These are phyloP conservation scores for Neurospora crassa DNA, from an alignment of 2,329 filamentous ascomycete genomes.

Conservation along the genomic window DNA sequence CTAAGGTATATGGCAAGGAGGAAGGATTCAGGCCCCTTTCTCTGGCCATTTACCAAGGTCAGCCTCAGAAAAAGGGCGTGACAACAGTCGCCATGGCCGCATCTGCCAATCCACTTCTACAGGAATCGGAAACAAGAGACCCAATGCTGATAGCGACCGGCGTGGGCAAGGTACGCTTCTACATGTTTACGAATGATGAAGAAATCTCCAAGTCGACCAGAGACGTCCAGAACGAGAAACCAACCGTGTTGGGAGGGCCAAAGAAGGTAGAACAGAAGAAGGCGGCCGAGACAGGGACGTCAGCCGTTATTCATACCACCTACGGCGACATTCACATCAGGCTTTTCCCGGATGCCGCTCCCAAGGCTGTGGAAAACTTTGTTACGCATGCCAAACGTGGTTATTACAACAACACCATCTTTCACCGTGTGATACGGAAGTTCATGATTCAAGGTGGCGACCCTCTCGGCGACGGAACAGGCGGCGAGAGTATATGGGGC, in stretches of 20 bases:
- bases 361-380: constrained; percentile 95
- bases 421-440: constrained; percentile 92
- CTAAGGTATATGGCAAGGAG: constrained; percentile 83
- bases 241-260: constrained; percentile 48
- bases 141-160: constrained; percentile 81
- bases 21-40: constrained; percentile 80
- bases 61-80: constrained; percentile 86
- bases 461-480: constrained; percentile 79
- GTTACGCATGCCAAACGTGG: constrained; percentile 80
- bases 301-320: constrained; percentile 82
- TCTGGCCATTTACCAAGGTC: constrained; percentile 84
- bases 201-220: constrained; percentile 74
- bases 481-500: constrained; percentile 90
- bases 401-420: constrained; percentile 97
- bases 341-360: constrained; percentile 85
- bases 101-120: constrained; percentile 82
- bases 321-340: constrained; percentile 91
- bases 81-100: constrained; percentile 97
- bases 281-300: constrained; percentile 61
- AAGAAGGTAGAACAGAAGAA: constrained; percentile 50
- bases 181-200: constrained; percentile 92
- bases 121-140: constrained; percentile 84
- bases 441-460: constrained; percentile 96
- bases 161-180: constrained; percentile 83
- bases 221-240: constrained; percentile 93